Conservation (phyloP, 768 basidiomycete genomes). For the Lyophyllum semitale region DNA sequence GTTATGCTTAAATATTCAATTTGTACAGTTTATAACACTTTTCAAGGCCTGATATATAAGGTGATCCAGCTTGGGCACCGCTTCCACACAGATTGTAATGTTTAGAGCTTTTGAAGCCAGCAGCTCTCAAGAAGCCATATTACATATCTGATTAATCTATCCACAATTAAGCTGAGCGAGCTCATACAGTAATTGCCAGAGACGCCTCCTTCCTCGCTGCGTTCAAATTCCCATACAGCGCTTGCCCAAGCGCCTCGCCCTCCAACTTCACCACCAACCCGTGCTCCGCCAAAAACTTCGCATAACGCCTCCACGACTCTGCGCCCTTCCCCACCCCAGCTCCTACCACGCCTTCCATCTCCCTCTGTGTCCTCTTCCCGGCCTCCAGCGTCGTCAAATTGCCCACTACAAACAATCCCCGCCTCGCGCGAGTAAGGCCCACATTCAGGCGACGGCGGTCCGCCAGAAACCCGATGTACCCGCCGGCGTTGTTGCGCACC, state of each 20-base stretch:
- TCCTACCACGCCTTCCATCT: slow-evolving; percentile 17
- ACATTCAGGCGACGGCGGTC: slow-evolving; percentile 88
- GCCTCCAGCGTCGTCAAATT: slow-evolving; percentile 64
- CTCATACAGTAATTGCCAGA: slow-evolving; percentile 1
- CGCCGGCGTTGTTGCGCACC: slow-evolving; percentile 76
- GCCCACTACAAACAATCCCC: slow-evolving; percentile 83
- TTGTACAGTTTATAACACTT: too few relatives aligned
- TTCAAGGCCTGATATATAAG: too few relatives aligned
- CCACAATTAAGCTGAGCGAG: not conserved
- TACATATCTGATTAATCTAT: not conserved
- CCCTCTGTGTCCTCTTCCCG: slow-evolving; percentile 35
- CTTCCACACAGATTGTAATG: too few relatives aligned
- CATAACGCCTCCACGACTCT: slow-evolving; percentile 64
- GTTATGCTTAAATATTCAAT: too few relatives aligned
- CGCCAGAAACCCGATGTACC: slow-evolving; percentile 86
- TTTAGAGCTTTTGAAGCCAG: too few relatives aligned
- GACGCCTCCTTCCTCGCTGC: slow-evolving; percentile 15
- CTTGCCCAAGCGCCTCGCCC: slow-evolving; percentile 42
- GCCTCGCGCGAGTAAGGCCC: slow-evolving; percentile 84
- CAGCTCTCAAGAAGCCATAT: too few relatives aligned
- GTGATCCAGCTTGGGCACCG: too few relatives aligned
- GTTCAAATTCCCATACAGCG: slow-evolving; percentile 40
- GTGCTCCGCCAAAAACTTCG: slow-evolving; percentile 51
- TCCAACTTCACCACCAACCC: slow-evolving; percentile 53
- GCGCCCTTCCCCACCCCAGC: slow-evolving; percentile 40